Evolutionary conservation across 2,329 filamentous ascomycete species (phyloP).

Genomic region (Dothiorella sarmentorum): DNA sequence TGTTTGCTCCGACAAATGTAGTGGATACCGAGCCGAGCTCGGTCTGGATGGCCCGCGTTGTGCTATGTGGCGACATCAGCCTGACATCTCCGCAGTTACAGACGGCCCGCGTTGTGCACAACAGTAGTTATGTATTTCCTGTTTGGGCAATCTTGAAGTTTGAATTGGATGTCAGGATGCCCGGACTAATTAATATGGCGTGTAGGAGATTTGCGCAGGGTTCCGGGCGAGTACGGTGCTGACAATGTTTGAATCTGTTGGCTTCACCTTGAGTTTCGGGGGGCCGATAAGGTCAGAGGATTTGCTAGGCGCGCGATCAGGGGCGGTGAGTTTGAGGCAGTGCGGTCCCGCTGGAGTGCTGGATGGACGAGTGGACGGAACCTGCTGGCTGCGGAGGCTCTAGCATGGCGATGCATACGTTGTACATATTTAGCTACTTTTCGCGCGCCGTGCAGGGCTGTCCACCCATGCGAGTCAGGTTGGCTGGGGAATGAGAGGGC

Average conservation of each 20-base stretch:
- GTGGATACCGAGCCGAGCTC: neutral
- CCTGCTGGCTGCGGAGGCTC: neutral
- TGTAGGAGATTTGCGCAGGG: constrained; percentile 13
- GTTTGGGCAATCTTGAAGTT: neutral
- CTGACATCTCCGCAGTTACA: neutral
- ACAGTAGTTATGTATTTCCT: neutral
- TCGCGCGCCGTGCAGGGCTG: constrained; percentile 1
- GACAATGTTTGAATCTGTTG: neutral
- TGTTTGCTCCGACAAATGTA: neutral
- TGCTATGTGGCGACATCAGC: neutral
- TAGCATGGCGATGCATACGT: constrained; percentile 1
- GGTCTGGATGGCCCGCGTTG: neutral
- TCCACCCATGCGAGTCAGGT: constrained; percentile 1
- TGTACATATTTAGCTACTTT: constrained; percentile 9
- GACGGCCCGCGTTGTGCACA: neutral
- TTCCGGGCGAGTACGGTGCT: neutral
- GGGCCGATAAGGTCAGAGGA: neutral
- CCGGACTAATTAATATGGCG: neutral
- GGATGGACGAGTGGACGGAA: constrained; percentile 5
- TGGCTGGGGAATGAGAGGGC: constrained; percentile 10
- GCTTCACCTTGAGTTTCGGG: neutral
- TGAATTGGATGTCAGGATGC: neutral
- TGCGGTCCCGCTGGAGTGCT: neutral
- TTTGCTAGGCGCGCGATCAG: neutral
- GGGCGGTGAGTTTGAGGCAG: constrained; percentile 9